Conservation (phyloP, 495 filamentous ascomycete species). For the Patellaria atrata region DNA sequence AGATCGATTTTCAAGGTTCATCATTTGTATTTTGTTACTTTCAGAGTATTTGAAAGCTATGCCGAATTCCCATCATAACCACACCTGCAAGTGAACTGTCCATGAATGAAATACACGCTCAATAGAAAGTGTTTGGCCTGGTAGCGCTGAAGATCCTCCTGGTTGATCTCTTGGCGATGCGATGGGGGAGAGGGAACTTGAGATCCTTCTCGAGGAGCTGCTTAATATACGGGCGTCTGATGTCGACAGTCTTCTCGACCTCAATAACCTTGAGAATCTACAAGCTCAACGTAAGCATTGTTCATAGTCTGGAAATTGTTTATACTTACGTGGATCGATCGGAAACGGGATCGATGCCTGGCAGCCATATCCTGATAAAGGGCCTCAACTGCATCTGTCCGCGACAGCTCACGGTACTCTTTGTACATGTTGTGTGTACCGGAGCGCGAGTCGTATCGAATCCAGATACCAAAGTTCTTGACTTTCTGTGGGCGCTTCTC, state of each 20-base stretch:
- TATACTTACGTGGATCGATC: conserved; percentile 82
- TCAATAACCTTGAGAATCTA: conserved; percentile 98
- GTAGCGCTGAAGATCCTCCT: conserved; percentile 84
- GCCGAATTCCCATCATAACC: conserved; percentile 14
- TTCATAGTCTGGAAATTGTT: conserved; percentile 2
- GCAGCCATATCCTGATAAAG: conserved; percentile 99
- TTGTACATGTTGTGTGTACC: conserved; percentile 99
- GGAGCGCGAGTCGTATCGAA: conserved; percentile 98
- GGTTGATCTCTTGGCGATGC: conserved; percentile 58
- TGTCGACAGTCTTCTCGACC: conserved; percentile 76
- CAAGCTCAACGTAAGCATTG: conserved; percentile 7
- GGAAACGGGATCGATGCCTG: conserved; percentile 92
- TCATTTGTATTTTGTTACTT: conserved; percentile 20
- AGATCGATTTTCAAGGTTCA: conserved; percentile 13
- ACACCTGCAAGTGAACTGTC: too few relatives aligned
- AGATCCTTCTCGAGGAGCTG: conserved; percentile 90
- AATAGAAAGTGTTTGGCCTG: conserved; percentile 77
- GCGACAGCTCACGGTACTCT: conserved; percentile 97
- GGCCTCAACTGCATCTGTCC: conserved; percentile 85
- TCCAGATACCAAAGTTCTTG: conserved; percentile 99
- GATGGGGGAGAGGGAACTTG: conserved; percentile 97
- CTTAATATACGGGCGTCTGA: conserved; percentile 98
- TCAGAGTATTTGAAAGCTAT: conserved; percentile 17
- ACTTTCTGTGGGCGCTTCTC: conserved; percentile 98
- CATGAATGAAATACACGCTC: conserved; percentile 19